Evolutionary conservation across 371 early-diverging fungal species (phyloP).

Genomic region (Mortierella sp.): DNA sequence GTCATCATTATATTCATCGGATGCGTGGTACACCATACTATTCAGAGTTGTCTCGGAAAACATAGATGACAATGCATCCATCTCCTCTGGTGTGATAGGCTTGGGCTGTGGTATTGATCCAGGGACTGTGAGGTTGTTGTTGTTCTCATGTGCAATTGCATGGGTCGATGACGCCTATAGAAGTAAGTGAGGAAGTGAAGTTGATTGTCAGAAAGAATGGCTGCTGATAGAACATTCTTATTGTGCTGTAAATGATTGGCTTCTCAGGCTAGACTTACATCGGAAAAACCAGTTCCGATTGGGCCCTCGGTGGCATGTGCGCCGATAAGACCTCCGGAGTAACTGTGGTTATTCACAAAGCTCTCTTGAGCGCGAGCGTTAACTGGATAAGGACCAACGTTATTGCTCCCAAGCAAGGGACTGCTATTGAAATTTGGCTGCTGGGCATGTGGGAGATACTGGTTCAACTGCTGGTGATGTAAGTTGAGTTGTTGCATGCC

Average conservation of each 20-base stretch:
- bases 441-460: slow-evolving; percentile 11
- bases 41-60: slow-evolving; percentile 39
- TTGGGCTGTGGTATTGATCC: slow-evolving; percentile 10
- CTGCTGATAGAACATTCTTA: not conserved
- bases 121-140: not conserved
- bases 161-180: not conserved
- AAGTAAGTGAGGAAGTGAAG: not conserved
- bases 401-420: not conserved
- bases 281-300: not conserved
- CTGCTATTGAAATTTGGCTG: not conserved
- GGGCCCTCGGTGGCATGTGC: not conserved
- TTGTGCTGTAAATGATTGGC: no score
- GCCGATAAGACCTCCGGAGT: not conserved
- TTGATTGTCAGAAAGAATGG: not conserved
- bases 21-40: slow-evolving; percentile 23
- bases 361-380: not conserved
- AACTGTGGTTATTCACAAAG: not conserved
- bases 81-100: slow-evolving; percentile 12
- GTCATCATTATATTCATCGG: slow-evolving; percentile 26
- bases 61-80: slow-evolving; percentile 28
- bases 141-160: not conserved
- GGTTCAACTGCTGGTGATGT: not conserved
- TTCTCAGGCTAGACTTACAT: not conserved
- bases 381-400: not conserved
- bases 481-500: not conserved